Evolutionary conservation across 441 rosid genomes (phyloP).

Genomic region (Lepidium campestre): DNA sequence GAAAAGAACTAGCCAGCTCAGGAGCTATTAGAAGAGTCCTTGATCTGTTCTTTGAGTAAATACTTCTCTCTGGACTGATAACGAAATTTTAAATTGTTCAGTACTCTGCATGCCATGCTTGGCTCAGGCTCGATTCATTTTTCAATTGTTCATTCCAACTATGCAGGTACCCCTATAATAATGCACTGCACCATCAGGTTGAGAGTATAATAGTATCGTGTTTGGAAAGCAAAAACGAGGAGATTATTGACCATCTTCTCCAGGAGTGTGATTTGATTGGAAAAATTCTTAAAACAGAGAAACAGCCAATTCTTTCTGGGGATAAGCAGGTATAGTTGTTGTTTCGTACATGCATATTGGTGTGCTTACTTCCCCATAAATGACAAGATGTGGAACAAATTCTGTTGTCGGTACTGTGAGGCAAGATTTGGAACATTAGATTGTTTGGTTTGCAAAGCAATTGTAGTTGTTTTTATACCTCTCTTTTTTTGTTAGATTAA

Average conservation of each 20-base stretch:
- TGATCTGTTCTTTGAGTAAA: constrained; percentile 90
- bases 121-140: constrained; percentile 11
- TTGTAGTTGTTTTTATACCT: background rate
- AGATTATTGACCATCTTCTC: constrained; percentile 69
- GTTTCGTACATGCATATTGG: background rate
- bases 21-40: constrained; percentile 74
- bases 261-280: constrained; percentile 78
- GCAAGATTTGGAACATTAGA: constrained; percentile 6
- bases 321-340: constrained; percentile 49
- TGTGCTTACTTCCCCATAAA: background rate
- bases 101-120: background rate
- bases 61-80: constrained; percentile 9
- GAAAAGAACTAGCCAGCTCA: constrained; percentile 77
- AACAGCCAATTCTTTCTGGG: constrained; percentile 51
- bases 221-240: constrained; percentile 66
- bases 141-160: constrained; percentile 14
- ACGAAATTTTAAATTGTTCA: background rate
- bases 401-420: background rate
- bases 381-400: background rate
- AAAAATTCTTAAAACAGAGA: constrained; percentile 69
- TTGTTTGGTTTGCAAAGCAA: constrained; percentile 4
- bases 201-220: constrained; percentile 83
- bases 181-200: constrained; percentile 92
- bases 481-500: background rate
- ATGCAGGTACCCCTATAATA: constrained; percentile 89